Evolutionary conservation across 768 basidiomycete genomes (phyloP).

Genomic region (Collybiopsis luxurians): DNA sequence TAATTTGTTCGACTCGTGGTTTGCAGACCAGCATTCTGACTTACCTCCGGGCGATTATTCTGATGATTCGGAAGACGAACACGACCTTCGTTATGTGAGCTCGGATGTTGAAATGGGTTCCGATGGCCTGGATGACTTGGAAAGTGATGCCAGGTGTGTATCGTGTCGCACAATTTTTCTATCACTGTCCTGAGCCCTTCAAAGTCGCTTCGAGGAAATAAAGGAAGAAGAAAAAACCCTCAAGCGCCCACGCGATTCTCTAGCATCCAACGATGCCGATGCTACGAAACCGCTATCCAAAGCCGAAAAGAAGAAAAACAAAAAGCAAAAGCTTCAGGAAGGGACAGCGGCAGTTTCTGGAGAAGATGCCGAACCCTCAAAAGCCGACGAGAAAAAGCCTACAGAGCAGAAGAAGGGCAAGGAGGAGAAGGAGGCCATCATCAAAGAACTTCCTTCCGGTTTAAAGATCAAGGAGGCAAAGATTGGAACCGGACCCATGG

Average conservation of each 20-base stretch:
- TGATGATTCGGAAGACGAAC: conserved; percentile 48
- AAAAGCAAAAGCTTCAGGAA: conserved; percentile 29
- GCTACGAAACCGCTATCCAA: conserved; percentile 27
- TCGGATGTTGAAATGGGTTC: conserved; percentile 80
- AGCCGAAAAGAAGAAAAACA: conserved; percentile 35
- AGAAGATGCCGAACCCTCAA: conserved; percentile 25
- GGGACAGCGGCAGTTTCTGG: conserved; percentile 7
- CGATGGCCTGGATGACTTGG: conserved; percentile 42
- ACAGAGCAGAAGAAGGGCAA: conserved; percentile 30
- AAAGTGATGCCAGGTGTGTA: conserved; percentile 53
- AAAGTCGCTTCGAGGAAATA: conserved; percentile 76
- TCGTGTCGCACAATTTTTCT: conserved; percentile 3
- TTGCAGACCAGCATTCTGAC: conserved; percentile 50
- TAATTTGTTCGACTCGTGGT: conserved; percentile 3
- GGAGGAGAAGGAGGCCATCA: conserved; percentile 25
- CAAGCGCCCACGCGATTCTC: conserved; percentile 73
- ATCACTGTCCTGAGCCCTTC: background rate
- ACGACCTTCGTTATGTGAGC: conserved; percentile 71
- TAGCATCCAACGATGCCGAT: conserved; percentile 40
- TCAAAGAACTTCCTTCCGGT: conserved; percentile 62
- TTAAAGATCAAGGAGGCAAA: conserved; percentile 76
- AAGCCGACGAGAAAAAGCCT: conserved; percentile 26
- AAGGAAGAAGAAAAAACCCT: conserved; percentile 38
- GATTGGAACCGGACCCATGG: conserved; percentile 78
- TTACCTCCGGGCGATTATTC: conserved; percentile 47